A percentile compares a stretch with the other conserved stretches of the same genome.
Conservation (phyloP, 257 asterid species). For the Solanum lignicaule region DNA sequence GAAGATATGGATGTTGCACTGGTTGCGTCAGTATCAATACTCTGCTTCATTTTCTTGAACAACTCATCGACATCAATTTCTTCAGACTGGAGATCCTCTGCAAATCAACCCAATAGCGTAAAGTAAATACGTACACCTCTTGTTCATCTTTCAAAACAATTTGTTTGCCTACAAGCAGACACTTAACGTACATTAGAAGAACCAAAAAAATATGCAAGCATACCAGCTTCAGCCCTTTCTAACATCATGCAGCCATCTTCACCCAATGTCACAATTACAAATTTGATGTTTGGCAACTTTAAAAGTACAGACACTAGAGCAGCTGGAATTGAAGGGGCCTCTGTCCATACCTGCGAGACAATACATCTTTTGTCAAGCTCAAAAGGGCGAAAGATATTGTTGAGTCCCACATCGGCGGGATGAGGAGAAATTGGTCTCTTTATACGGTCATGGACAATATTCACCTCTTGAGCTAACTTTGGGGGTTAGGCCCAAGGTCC, state of each 20-base stretch:
- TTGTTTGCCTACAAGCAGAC: neutral
- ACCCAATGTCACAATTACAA: constrained; percentile 43
- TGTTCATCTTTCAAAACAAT: neutral
- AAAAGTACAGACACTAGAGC: constrained; percentile 73
- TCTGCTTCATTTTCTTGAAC: constrained; percentile 45
- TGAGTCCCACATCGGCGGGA: neutral
- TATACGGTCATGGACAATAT: neutral
- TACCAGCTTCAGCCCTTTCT: constrained; percentile 32
- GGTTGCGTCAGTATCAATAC: constrained; percentile 26
- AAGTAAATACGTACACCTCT: neutral
- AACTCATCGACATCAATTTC: constrained; percentile 59
- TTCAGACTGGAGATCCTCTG: constrained; percentile 47
- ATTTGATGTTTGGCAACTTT: constrained; percentile 50
- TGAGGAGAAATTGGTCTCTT: neutral
- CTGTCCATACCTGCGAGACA: constrained; percentile 45
- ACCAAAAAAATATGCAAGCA: neutral
- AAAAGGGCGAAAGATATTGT: neutral
- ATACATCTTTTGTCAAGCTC: neutral
- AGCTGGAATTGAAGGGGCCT: constrained; percentile 51
- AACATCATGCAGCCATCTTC: too few species aligned
- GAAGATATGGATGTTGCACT: constrained; percentile 58
- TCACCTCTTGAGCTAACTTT: neutral
- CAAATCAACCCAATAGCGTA: neutral
- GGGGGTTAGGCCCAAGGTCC: neutral
- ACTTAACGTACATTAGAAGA: neutral